Percentiles rank a stretch among this genome's conserved stretches.
Evolutionary conservation across 768 basidiomycete species (phyloP).

Genomic region (Lactifluus volemus): DNA sequence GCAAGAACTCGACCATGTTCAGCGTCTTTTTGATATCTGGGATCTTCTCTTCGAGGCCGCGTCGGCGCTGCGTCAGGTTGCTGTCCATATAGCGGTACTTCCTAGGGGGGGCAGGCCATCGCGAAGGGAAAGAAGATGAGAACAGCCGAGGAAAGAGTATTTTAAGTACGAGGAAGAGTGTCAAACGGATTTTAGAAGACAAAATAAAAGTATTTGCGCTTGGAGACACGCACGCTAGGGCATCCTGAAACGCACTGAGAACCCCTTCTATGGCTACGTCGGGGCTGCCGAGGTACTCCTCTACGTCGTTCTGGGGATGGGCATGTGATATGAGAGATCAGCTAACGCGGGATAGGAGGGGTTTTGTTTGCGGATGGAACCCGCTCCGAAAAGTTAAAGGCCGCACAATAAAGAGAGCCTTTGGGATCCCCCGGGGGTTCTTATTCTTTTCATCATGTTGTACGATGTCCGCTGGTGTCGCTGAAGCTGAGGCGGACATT

Average conservation of each 20-base stretch:
- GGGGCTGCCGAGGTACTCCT: slow-evolving; percentile 72
- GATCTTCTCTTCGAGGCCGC: slow-evolving; percentile 85
- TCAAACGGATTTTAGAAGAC: not conserved
- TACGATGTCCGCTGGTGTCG: slow-evolving; percentile 23
- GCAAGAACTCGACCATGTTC: slow-evolving; percentile 77
- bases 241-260: slow-evolving; percentile 81
- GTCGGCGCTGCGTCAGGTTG: slow-evolving; percentile 68
- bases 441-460: slow-evolving; percentile 50
- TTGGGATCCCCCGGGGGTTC: slow-evolving; percentile 90
- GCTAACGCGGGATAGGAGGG: not conserved
- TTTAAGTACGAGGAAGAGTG: not conserved
- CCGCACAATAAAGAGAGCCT: slow-evolving; percentile 87
- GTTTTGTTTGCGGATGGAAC: not conserved
- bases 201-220: not conserved
- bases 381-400: not conserved
- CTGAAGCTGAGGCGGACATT: slow-evolving; percentile 17
- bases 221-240: slow-evolving; percentile 69
- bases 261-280: slow-evolving; percentile 71
- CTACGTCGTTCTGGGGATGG: slow-evolving; percentile 64
- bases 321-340: not conserved
- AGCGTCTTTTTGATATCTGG: slow-evolving; percentile 93
- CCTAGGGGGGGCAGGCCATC: slow-evolving; percentile 34
- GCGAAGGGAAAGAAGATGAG: not conserved
- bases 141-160: not conserved
- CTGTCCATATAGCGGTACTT: slow-evolving; percentile 99